These are phyloP conservation scores for Tolypocladium album DNA, from an alignment of 2,329 filamentous ascomycete genomes.

Conservation along the genomic window DNA sequence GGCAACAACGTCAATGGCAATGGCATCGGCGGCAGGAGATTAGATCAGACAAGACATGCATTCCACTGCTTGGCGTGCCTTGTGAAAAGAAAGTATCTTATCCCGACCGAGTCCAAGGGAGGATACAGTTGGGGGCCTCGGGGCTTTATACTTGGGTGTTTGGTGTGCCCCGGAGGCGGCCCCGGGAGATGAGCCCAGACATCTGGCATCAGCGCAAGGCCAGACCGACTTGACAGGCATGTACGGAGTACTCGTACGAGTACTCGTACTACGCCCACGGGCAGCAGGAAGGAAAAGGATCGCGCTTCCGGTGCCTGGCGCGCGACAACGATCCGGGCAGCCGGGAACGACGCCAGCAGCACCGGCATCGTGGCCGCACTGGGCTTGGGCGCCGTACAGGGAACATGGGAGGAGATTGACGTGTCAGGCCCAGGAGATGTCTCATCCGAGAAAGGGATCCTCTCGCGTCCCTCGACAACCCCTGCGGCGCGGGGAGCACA, in stretches of 20 bases:
- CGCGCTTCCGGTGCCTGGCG: background rate
- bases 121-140: background rate
- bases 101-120: background rate
- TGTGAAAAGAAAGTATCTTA: background rate
- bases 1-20: background rate
- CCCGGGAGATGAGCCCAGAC: background rate
- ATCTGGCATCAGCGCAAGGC: background rate
- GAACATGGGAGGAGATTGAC: constrained; percentile 11
- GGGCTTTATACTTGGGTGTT: constrained; percentile 6
- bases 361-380: background rate
- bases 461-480: constrained; percentile 5
- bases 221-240: background rate
- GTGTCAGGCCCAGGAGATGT: constrained; percentile 13
- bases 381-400: background rate
- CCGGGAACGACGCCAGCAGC: background rate
- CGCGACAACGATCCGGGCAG: background rate
- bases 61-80: constrained; percentile 1
- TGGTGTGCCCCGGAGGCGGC: background rate
- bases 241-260: background rate
- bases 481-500: constrained; percentile 1
- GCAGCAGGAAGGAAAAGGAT: background rate
- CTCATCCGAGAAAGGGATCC: constrained; percentile 13
- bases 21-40: background rate
- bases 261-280: background rate
- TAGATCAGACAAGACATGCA: constrained; percentile 5